These are phyloP conservation scores for Pisolithus thermaeus DNA, from an alignment of 1,284 basidiomycete species.

Conservation along the genomic window DNA sequence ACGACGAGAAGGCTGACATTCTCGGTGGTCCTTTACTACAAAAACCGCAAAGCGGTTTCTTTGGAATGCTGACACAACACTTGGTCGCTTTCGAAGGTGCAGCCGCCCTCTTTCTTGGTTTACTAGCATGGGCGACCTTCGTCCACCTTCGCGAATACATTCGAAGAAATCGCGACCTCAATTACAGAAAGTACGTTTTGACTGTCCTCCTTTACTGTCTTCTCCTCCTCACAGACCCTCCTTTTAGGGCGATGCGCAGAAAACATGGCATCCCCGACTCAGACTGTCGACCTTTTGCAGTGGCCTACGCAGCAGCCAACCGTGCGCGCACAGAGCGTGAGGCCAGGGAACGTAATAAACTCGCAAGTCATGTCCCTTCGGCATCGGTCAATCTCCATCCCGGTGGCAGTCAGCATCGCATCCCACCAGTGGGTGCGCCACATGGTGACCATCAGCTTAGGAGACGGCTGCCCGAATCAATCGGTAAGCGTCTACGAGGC, in stretches of 20 bases:
- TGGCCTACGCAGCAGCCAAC: slow-evolving; percentile 70
- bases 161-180: slow-evolving; percentile 49
- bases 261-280: slow-evolving; percentile 75
- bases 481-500: slow-evolving; percentile 18
- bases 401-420: slow-evolving; percentile 24
- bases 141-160: slow-evolving; percentile 36
- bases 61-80: slow-evolving; percentile 30
- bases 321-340: slow-evolving; percentile 44
- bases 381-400: slow-evolving; percentile 17
- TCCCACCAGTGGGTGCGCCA: slow-evolving; percentile 17
- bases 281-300: slow-evolving; percentile 74
- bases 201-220: slow-evolving; percentile 4
- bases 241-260: slow-evolving; percentile 51
- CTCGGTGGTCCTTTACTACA: slow-evolving; percentile 50
- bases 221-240: slow-evolving; percentile 6
- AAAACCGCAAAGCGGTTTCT: slow-evolving; percentile 29
- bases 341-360: slow-evolving; percentile 29
- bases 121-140: slow-evolving; percentile 29
- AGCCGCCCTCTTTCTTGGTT: slow-evolving; percentile 31
- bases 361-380: slow-evolving; percentile 14
- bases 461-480: slow-evolving; percentile 27
- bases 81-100: slow-evolving; percentile 33
- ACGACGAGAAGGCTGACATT: slow-evolving; percentile 59
- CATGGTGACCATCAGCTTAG: slow-evolving; percentile 20
- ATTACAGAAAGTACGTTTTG: slow-evolving; percentile 51